phyloP scores from a whole-genome alignment of 345 rosid genomes.

The Eucalyptus tenuipes region DNA sequence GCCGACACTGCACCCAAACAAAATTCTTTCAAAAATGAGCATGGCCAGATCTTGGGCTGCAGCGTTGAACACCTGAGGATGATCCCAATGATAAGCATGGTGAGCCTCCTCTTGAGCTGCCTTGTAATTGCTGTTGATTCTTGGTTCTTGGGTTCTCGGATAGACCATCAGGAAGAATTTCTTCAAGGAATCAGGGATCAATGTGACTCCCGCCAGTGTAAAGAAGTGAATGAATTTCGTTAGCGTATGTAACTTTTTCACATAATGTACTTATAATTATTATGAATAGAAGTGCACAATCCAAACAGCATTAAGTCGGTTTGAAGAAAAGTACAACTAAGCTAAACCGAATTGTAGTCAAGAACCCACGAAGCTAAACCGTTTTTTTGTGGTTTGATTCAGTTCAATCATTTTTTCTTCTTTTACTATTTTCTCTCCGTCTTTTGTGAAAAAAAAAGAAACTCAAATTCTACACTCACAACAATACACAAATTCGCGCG shows the following conservation, averaged over 20 bases:
- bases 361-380: neutral
- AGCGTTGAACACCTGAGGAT: neutral
- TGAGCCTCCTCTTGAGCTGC: neutral
- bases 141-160: neutral
- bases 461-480: neutral
- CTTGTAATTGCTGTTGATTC: neutral
- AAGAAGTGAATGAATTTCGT: neutral
- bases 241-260: no score
- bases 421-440: neutral
- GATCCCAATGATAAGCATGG: neutral
- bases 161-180: neutral
- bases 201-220: neutral
- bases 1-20: neutral
- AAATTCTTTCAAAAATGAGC: neutral
- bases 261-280: no score
- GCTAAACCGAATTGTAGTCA: neutral
- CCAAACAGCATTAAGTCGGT: neutral
- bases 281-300: neutral
- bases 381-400: neutral
- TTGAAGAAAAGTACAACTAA: neutral
- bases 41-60: neutral
- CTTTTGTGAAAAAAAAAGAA: no score
- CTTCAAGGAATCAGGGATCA: neutral
- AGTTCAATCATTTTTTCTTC: neutral
- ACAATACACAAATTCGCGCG: no score